Evolutionary conservation across 345 rosid genomes (phyloP).

Genomic region (Syzygium aqueum): DNA sequence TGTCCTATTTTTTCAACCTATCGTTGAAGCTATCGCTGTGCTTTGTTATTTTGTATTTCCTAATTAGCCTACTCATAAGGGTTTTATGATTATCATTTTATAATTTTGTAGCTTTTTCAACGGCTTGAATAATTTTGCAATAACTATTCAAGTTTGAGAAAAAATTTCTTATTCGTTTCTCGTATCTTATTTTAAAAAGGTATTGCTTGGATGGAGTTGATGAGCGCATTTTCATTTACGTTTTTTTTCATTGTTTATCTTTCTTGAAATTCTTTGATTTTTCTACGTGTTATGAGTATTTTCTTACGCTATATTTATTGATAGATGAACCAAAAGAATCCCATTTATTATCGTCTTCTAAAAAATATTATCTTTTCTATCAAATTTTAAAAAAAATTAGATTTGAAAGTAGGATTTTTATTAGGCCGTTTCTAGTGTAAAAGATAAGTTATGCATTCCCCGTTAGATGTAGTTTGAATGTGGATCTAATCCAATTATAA

Average conservation of each 20-base stretch:
- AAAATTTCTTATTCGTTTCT: background rate
- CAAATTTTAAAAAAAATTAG: background rate
- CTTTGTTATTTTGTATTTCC: background rate
- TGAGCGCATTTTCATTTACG: background rate
- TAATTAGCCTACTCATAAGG: background rate
- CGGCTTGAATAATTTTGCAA: background rate
- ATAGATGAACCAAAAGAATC: background rate
- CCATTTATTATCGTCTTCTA: background rate
- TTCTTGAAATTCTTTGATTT: background rate
- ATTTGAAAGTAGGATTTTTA: background rate
- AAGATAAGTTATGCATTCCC: background rate
- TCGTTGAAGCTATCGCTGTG: background rate
- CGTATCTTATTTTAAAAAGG: background rate
- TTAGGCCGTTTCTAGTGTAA: background rate
- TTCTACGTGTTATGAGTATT: background rate
- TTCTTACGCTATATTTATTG: background rate
- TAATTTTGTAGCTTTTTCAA: background rate
- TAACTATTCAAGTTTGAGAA: background rate
- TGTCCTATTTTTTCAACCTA: background rate
- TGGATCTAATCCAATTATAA: background rate
- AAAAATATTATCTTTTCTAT: background rate
- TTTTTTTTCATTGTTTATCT: background rate
- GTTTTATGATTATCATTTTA: background rate
- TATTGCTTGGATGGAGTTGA: background rate
- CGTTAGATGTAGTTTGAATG: background rate